Evolutionary conservation across 202 grass and related monocot genomes (phyloP).

Genomic region (Schoenoplectus tabernaemontani): DNA sequence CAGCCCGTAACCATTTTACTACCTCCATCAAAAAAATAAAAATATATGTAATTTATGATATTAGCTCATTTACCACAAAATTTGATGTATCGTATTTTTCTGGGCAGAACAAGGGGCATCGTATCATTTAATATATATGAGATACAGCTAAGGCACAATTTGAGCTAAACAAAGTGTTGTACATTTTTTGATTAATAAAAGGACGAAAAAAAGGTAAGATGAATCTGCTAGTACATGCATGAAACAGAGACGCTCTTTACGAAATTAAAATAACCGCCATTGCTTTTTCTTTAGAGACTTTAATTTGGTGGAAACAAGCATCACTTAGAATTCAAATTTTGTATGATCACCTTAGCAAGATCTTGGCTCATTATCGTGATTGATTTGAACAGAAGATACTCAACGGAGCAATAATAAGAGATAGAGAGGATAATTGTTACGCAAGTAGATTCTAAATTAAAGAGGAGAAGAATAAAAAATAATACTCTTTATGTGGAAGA

Average conservation of each 20-base stretch:
- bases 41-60: too few species aligned
- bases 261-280: neutral
- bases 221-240: neutral
- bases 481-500: too few species aligned
- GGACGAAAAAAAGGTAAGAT: neutral
- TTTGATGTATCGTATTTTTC: too few species aligned
- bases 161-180: constrained; percentile 1
- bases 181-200: neutral
- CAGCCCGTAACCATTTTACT: too few species aligned
- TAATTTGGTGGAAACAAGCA: constrained; percentile 16
- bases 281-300: constrained; percentile 18
- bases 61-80: too few species aligned
- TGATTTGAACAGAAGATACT: neutral
- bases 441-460: neutral
- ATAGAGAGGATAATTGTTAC: neutral
- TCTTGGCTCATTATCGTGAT: neutral
- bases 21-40: too few species aligned
- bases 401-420: neutral
- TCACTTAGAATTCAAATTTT: constrained; percentile 17
- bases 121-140: neutral
- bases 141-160: neutral
- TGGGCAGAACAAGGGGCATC: too few species aligned
- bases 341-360: neutral
- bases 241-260: neutral
- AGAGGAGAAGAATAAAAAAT: too few species aligned